These are phyloP conservation scores for Hymenoscyphus albidus DNA, from an alignment of 2,329 filamentous ascomycete species.

Conservation along the genomic window DNA sequence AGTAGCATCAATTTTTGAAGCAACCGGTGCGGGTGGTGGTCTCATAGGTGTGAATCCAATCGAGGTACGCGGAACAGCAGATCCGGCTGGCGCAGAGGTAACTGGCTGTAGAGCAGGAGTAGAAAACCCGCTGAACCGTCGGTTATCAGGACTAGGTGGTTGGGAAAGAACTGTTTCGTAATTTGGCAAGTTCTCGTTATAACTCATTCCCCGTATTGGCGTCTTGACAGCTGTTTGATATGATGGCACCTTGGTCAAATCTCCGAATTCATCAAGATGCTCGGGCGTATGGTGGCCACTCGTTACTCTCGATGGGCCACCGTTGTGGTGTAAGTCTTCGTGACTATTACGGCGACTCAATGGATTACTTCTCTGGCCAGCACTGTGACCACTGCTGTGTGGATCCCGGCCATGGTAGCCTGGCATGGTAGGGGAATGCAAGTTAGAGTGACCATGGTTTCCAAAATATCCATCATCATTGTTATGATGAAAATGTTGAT, in stretches of 20 bases:
- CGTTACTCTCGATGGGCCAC: constrained; percentile 27
- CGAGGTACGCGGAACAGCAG: constrained; percentile 3
- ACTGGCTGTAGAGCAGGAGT: background rate
- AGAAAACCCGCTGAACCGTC: constrained; percentile 14
- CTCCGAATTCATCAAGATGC: constrained; percentile 49
- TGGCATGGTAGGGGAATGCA: constrained; percentile 15
- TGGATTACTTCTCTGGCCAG: constrained; percentile 30
- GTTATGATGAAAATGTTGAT: constrained; percentile 14
- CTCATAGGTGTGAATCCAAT: constrained; percentile 31
- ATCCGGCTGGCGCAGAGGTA: background rate
- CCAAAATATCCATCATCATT: constrained; percentile 26
- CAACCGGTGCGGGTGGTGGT: constrained; percentile 20
- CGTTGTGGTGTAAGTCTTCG: constrained; percentile 44
- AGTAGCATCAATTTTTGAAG: constrained; percentile 19
- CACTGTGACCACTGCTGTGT: background rate
- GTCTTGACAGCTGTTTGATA: constrained; percentile 71
- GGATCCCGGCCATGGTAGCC: constrained; percentile 7
- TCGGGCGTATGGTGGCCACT: constrained; percentile 54
- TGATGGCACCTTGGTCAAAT: constrained; percentile 70
- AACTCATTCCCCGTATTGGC: constrained; percentile 50
- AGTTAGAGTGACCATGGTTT: constrained; percentile 9
- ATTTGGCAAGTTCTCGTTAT: constrained; percentile 57
- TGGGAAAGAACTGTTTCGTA: constrained; percentile 60
- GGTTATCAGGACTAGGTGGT: constrained; percentile 37
- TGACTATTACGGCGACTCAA: constrained; percentile 46